These are phyloP conservation scores for Abrus pulchellus DNA, from an alignment of 306 rosid species.

Conservation along the genomic window DNA sequence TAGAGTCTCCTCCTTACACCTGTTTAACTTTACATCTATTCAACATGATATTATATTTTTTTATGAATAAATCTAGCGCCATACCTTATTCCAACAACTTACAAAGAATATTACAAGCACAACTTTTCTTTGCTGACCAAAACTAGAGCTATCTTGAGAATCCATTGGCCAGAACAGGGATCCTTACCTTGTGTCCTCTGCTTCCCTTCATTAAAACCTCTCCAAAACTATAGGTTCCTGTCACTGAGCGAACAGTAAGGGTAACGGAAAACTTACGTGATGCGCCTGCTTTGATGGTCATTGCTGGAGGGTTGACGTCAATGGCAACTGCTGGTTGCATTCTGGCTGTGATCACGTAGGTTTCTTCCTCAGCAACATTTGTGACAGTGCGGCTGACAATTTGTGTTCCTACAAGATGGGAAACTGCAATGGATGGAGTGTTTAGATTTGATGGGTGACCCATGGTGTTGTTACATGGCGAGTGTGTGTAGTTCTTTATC, in stretches of 20 bases:
- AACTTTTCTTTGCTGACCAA: conserved; percentile 51
- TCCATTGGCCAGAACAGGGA: conserved; percentile 93
- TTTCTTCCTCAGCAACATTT: conserved; percentile 90
- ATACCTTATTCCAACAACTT: conserved; percentile 80
- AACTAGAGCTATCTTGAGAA: conserved; percentile 67
- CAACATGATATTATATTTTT: conserved; percentile 55
- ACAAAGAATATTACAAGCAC: conserved; percentile 91
- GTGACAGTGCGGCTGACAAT: conserved; percentile 79
- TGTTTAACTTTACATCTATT: conserved; percentile 77
- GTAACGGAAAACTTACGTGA: conserved; percentile 77
- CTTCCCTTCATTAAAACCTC: conserved; percentile 92
- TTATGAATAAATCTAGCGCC: conserved; percentile 63
- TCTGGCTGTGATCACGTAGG: conserved; percentile 79
- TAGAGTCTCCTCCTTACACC: conserved; percentile 54
- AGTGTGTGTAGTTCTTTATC: conserved; percentile 81
- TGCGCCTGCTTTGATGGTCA: conserved; percentile 84
- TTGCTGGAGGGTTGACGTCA: conserved; percentile 83
- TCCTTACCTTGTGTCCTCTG: conserved; percentile 95
- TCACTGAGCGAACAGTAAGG: conserved; percentile 80
- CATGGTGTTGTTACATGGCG: conserved; percentile 79
- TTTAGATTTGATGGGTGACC: conserved; percentile 85
- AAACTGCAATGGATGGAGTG: conserved; percentile 81
- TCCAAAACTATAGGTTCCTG: conserved; percentile 88
- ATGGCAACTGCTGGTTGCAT: conserved; percentile 92
- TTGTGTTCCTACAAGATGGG: conserved; percentile 85